Base-by-base conservation (phyloP, 1,284 basidiomycete species). In the Microbotryum scabiosae region DNA sequence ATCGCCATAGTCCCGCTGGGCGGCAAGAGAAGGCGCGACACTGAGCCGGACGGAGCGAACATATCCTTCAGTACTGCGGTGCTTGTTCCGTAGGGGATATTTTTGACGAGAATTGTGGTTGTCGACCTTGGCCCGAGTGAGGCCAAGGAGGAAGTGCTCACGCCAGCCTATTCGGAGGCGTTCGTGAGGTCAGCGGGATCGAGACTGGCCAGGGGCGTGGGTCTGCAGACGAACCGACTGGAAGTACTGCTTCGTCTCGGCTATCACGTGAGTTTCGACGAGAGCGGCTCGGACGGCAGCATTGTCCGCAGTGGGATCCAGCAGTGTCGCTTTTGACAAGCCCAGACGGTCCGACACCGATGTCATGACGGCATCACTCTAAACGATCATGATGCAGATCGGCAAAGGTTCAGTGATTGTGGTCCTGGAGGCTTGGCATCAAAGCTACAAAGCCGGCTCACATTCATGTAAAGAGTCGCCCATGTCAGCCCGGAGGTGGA, bases 401-500 rank as follows among this genome's bases (percentile, higher is more conserved):
- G 59, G 62, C 7, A 6, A 26, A 47, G 50, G 53, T 64, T 26
- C 43, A 44, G 23, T 30, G 9, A 9, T 8, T 44, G 36, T 59
- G 5, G 65, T 64, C 12, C 46, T 18, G 23, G 23, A 49, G 25
- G 45, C 16, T 62, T 55, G n/a, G 10, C 12, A 16, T 28, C 41
- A 14, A 46, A 36, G 18, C 12, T 32, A 12, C 36, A 16, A 28
- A 36, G 12, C 18, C 43, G 21, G 85, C 88, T 76, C 78, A 92
- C 91, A 79, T 96, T 97, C 90, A 97, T 94, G 73, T 94, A 97
- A 64, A 97, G 75, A 80, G 90, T 88, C 51, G 85, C 86, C 94
- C 94, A 98, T 75, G 94, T 96, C 72, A 97, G 93, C 0, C 56
- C 48, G 68, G 85, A 86, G 43, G 85, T 84, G 7, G 87, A 85